Base-by-base conservation (phyloP, 192 early-diverging fungal species). In the Rhizoclosmatium sp. region DNA sequence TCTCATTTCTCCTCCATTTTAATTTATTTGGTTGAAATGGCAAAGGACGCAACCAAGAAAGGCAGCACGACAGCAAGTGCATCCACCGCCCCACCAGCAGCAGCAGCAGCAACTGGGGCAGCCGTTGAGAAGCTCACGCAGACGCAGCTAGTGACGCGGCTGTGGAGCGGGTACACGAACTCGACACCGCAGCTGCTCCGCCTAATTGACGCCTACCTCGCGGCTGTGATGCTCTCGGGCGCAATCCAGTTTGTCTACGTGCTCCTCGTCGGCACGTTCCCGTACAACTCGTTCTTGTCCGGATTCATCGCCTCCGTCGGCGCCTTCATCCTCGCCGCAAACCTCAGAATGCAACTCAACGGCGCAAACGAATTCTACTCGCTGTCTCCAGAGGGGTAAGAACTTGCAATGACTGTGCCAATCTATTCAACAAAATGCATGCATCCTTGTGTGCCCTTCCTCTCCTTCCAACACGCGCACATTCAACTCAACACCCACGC, bases 261-360 rank as follows among this genome's bases (percentile, higher is more conserved):
- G 70, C 67, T 92, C 0, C 69, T 96, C 31, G 95, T 88, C 14
- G 97, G 97, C 61, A 95, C 92, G n/a, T 98, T 92, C 82, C 98
- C 98, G 23, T 99, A 97, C 88, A 99, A 98, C 86, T 94, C 96
- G 44, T 99, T 99, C 83, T 82, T 99, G 80, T 92, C 97, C 10
- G 95, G 96, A 42, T 99, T 99, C 85, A 93, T 93, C 68, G 92
- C 93, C 9, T 93, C 93, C 7, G 95, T 98, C 39, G 97, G 95
- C 31, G 87, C 89, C 66, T 99, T 99, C 86, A 93, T 97, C 9
- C 91, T 98, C 79, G 91, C 93, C 94, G 96, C 93, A 68, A 96
- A 95, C 84, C 88, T 99, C 76, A 91, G 98, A 66, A 98, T 98
- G 59, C 97, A 97, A 78, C 92, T 93, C 62, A 96, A 98, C 83